A percentile compares a stretch with the other conserved stretches of the same genome.
phyloP scores from a whole-genome alignment of 306 rosid species.

The Psophocarpus tetragonolobus region DNA sequence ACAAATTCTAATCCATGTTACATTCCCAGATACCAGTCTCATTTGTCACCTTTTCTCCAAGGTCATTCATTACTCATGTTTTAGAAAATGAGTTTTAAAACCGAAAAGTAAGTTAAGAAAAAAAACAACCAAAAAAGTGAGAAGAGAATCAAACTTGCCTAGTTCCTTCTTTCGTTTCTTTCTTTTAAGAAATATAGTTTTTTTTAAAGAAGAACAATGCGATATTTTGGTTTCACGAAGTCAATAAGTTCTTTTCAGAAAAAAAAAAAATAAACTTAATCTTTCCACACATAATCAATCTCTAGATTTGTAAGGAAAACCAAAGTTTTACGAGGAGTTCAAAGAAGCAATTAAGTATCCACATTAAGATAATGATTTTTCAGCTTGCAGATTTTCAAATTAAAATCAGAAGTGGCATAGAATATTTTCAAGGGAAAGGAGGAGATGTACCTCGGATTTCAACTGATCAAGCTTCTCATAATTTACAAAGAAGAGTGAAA shows the following conservation, averaged over 20 bases:
- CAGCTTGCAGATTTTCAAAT: background rate
- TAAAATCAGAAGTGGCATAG: background rate
- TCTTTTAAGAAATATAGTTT: background rate
- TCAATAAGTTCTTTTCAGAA: background rate
- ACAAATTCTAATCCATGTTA: too few relatives aligned
- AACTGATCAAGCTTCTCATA: background rate
- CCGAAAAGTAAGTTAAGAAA: too few relatives aligned
- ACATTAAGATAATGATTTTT: background rate
- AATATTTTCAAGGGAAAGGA: background rate
- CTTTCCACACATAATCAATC: background rate
- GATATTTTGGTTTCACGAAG: background rate
- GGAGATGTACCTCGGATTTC: slow-evolving; percentile 30
- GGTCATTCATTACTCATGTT: too few relatives aligned
- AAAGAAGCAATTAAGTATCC: background rate
- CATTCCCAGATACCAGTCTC: too few relatives aligned
- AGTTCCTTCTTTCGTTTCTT: background rate
- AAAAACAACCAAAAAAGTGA: too few relatives aligned
- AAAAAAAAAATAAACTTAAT: too few relatives aligned
- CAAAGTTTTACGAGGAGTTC: background rate
- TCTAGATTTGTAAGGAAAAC: background rate
- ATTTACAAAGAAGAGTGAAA: slow-evolving; percentile 17
- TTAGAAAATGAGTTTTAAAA: too few relatives aligned
- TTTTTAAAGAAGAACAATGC: background rate
- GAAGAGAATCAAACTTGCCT: too few relatives aligned
- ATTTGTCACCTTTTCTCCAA: too few relatives aligned